Conservation (phyloP, 2,329 filamentous ascomycete species). For the Tothia fuscella region DNA sequence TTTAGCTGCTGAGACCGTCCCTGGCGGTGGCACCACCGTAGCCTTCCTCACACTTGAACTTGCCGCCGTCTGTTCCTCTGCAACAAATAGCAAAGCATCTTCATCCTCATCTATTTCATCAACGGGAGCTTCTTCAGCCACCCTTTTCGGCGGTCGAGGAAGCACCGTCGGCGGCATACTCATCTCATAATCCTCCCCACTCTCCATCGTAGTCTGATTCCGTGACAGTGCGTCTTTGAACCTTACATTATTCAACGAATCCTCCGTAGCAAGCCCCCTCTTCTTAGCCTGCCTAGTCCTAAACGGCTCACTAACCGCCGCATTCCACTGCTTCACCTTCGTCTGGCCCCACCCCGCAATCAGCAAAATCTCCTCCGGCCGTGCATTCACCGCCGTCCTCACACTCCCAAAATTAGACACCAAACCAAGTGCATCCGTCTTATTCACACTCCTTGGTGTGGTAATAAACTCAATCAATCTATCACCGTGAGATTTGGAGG, state of each 20-base stretch:
- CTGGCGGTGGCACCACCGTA: neutral
- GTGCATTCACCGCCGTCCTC: slow-evolving; percentile 74
- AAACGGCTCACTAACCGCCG: slow-evolving; percentile 75
- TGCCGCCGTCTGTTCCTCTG: slow-evolving; percentile 8
- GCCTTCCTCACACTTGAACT: neutral
- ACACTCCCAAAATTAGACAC: slow-evolving; percentile 89
- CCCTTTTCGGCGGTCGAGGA: slow-evolving; percentile 4
- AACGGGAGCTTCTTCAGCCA: slow-evolving; percentile 1
- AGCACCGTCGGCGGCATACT: slow-evolving; percentile 1
- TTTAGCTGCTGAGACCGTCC: no score
- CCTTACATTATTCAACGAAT: slow-evolving; percentile 20
- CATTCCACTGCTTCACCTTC: slow-evolving; percentile 81
- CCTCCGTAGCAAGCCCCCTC: slow-evolving; percentile 25
- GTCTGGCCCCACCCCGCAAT: slow-evolving; percentile 93
- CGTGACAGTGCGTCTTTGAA: slow-evolving; percentile 7
- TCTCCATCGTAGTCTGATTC: neutral
- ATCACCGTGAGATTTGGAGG: slow-evolving; percentile 73
- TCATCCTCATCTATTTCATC: slow-evolving; percentile 7
- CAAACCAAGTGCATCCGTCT: slow-evolving; percentile 81
- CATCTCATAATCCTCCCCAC: neutral
- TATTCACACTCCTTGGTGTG: slow-evolving; percentile 79
- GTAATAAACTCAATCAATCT: slow-evolving; percentile 88
- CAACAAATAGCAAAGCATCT: no score
- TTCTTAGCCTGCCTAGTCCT: slow-evolving; percentile 59
- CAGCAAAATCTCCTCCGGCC: slow-evolving; percentile 69